These are phyloP conservation scores for Geotrichum aggregatum DNA, from an alignment of 1,139 yeast genomes.

Conservation along the genomic window DNA sequence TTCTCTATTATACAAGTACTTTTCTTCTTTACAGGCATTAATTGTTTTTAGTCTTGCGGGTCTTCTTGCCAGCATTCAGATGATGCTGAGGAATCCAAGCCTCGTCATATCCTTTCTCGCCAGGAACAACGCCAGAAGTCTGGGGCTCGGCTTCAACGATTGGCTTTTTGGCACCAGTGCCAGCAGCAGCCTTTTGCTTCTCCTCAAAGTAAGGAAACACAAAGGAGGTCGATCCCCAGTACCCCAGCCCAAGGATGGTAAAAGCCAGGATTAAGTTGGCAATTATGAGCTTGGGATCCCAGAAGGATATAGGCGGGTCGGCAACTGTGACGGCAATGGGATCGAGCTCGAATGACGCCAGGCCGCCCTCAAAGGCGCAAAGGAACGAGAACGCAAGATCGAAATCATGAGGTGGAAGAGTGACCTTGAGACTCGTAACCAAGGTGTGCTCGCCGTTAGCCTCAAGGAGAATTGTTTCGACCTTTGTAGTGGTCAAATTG, in stretches of 20 bases:
- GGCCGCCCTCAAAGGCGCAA: conserved; percentile 47
- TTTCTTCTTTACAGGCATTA: conserved; percentile 5
- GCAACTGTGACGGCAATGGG: conserved; percentile 54
- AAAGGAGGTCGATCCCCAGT: conserved; percentile 45
- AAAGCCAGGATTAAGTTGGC: conserved; percentile 54
- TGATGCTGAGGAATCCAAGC: conserved; percentile 57
- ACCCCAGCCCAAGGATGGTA: conserved; percentile 51
- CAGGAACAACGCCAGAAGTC: conserved; percentile 32
- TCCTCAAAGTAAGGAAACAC: conserved; percentile 42
- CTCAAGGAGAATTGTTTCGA: conserved; percentile 56
- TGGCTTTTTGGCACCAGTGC: conserved; percentile 10
- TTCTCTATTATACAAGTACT: background rate
- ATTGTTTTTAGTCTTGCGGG: conserved; percentile 11
- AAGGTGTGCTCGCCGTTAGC: conserved; percentile 46
- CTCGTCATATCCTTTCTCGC: conserved; percentile 44
- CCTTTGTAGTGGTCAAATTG: conserved; percentile 10
- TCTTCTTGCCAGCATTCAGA: conserved; percentile 36
- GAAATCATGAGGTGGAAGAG: conserved; percentile 57
- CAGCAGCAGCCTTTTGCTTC: conserved; percentile 27
- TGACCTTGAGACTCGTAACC: conserved; percentile 38
- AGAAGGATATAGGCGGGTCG: conserved; percentile 66
- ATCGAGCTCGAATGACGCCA: conserved; percentile 54
- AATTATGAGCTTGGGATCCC: conserved; percentile 67
- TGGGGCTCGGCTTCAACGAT: conserved; percentile 12
- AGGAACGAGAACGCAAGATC: conserved; percentile 58